These are phyloP conservation scores for Stagonosporopsis chrysanthemi DNA, from an alignment of 2,329 filamentous ascomycete genomes.

Conservation along the genomic window DNA sequence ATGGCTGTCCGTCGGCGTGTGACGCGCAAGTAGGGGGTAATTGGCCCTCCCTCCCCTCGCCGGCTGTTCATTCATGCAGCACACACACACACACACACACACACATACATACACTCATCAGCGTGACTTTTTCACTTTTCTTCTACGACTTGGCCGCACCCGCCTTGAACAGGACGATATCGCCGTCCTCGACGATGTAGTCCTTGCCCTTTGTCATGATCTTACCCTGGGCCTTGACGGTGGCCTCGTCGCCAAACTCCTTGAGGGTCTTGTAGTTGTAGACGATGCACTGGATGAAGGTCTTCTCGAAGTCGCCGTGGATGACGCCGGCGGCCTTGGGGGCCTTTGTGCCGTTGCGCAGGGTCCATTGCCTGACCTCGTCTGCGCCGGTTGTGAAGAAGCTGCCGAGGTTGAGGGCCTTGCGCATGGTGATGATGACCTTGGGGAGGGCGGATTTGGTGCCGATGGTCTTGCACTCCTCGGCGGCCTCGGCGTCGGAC, in stretches of 20 bases:
- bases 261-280: slow-evolving; percentile 86
- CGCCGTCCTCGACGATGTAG: slow-evolving; percentile 86
- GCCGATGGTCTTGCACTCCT: slow-evolving; percentile 88
- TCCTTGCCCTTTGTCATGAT: slow-evolving; percentile 99
- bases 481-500: slow-evolving; percentile 76
- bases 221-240: slow-evolving; percentile 93
- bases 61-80: too few species aligned
- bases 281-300: slow-evolving; percentile 94
- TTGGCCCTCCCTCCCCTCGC: neutral
- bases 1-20: neutral
- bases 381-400: slow-evolving; percentile 98
- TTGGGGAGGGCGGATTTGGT: slow-evolving; percentile 91
- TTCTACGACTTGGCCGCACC: slow-evolving; percentile 76
- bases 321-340: slow-evolving; percentile 97
- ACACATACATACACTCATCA: too few species aligned
- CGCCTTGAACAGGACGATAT: slow-evolving; percentile 86
- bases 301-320: slow-evolving; percentile 98
- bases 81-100: too few species aligned
- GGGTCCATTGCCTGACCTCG: slow-evolving; percentile 98
- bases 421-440: slow-evolving; percentile 91
- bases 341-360: slow-evolving; percentile 95
- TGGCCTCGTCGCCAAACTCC: slow-evolving; percentile 86
- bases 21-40: slow-evolving; percentile 22
- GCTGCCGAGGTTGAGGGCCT: slow-evolving; percentile 84
- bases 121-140: too few species aligned